Evolutionary conservation across 441 rosid species (phyloP), one percentile per base, ranked within the genome.

Genomic region (Pelargonium citronellum): DNA sequence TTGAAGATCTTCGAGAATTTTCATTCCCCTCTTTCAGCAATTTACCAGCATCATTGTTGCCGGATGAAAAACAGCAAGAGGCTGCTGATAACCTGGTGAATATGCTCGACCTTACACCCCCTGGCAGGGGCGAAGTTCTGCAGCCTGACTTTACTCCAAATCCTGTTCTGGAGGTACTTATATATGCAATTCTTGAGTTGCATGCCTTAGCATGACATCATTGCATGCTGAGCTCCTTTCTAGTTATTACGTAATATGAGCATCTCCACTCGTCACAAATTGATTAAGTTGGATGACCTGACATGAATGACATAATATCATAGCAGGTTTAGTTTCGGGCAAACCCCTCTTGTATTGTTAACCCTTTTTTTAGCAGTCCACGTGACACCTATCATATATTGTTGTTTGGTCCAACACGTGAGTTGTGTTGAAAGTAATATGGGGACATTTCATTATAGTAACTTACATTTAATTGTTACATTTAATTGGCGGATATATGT

Each of bases 1-100:
- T 85, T 37, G 98, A 95, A 83, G 99, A 95, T 79, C 71, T 92
- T 72, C 89, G 99, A 30, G 99, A 95, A 79, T 95, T 92, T 83
- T 90, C 83, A 64, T 95, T 92, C 79, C 87, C 90, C 66, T 92
- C 96, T 75, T 85, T 95, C 79, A 83, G 79, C 87, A 89, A 78
- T 67, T 79, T 87, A 53, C 95, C 98, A 69, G 77, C 77, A 17
- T 84, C 89, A 7, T 84, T 82, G 88, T 86, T 81, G 84, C 99
- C 97, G 44, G 82, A 82, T 77, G 88, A 85, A 61, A 84, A 83
- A 72, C 97, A 95, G 75, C 96, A 92, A 82, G 84, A 85, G 78
- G 90, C 87, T 30, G 89, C 92, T 30, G 96, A 95, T 81, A 79
- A 85, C 81, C 79, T 91, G 7, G 99, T 95, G 64, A 87, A 75